A percentile compares a stretch with the other conserved stretches of the same genome.
Evolutionary conservation across 331 rosid genomes (phyloP).

Genomic region (Acacia concinna): DNA sequence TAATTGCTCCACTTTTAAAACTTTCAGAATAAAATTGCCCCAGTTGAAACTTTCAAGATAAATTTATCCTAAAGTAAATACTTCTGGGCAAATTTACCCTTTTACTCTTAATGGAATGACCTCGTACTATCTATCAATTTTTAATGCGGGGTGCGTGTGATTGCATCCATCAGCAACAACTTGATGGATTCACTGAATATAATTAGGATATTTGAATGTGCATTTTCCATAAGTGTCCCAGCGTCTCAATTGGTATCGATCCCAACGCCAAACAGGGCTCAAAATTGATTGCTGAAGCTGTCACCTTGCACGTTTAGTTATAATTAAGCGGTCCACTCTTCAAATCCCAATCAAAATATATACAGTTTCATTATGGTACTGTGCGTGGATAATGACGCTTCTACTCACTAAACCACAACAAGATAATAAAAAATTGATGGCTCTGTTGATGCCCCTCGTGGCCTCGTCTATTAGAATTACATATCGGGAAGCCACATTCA

Average conservation of each 20-base stretch:
- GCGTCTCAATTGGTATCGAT: neutral
- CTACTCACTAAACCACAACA: neutral
- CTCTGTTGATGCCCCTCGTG: neutral
- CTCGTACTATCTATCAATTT: no score
- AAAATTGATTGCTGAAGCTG: constrained; percentile 27
- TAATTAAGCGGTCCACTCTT: constrained; percentile 41
- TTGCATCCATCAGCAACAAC: neutral
- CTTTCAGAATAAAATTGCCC: no score
- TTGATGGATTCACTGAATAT: neutral
- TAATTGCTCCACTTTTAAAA: no score
- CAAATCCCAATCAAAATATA: neutral
- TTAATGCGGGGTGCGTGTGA: neutral
- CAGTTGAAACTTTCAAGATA: no score
- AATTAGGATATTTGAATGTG: neutral
- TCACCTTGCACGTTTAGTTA: constrained; percentile 6
- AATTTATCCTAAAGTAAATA: no score
- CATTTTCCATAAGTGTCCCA: neutral
- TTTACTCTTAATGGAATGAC: no score
- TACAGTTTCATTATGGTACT: neutral
- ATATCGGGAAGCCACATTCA: neutral
- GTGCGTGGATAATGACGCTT: neutral
- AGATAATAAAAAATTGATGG: neutral
- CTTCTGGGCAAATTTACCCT: no score
- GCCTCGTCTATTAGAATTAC: neutral
- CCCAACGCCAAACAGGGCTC: constrained; percentile 6